Conservation (phyloP, 2,329 filamentous ascomycete genomes). For the Chaetomiaceae sp. region DNA sequence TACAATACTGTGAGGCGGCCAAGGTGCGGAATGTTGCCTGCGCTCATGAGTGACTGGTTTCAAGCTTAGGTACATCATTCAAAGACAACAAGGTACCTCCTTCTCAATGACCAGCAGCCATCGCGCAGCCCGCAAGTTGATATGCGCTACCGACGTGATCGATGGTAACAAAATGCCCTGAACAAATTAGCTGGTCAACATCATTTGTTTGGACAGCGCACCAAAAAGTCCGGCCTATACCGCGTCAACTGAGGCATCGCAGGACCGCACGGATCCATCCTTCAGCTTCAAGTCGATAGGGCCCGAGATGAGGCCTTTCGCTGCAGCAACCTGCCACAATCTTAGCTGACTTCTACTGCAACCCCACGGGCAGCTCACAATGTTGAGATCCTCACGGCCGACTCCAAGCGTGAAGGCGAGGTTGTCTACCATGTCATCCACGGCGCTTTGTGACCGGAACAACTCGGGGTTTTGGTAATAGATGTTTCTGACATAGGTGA, state of each 20-base stretch:
- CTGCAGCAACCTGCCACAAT: conserved; percentile 55
- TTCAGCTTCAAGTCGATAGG: conserved; percentile 40
- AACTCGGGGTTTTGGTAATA: conserved; percentile 71
- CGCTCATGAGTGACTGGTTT: conserved; percentile 19
- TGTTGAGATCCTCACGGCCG: conserved; percentile 59
- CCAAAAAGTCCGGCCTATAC: conserved; percentile 25
- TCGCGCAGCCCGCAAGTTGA: conserved; percentile 44
- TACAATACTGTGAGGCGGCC: conserved; percentile 50
- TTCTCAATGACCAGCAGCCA: conserved; percentile 77
- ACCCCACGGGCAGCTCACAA: conserved; percentile 48
- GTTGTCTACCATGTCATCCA: conserved; percentile 69
- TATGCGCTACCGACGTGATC: conserved; percentile 39
- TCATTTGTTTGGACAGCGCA: no score
- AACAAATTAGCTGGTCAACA: background rate
- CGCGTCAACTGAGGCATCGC: conserved; percentile 25
- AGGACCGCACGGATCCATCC: no score
- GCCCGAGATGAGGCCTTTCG: conserved; percentile 66
- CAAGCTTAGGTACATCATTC: no score
- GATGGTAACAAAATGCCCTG: conserved; percentile 59
- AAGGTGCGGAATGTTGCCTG: conserved; percentile 72
- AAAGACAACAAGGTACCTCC: conserved; percentile 50
- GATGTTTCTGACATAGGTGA: conserved; percentile 56
- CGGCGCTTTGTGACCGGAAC: conserved; percentile 61
- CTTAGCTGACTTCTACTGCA: background rate
- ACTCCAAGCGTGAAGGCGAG: conserved; percentile 64